These are phyloP conservation scores for Euphorbia peplus DNA, from an alignment of 345 rosid species.

Conservation along the genomic window DNA sequence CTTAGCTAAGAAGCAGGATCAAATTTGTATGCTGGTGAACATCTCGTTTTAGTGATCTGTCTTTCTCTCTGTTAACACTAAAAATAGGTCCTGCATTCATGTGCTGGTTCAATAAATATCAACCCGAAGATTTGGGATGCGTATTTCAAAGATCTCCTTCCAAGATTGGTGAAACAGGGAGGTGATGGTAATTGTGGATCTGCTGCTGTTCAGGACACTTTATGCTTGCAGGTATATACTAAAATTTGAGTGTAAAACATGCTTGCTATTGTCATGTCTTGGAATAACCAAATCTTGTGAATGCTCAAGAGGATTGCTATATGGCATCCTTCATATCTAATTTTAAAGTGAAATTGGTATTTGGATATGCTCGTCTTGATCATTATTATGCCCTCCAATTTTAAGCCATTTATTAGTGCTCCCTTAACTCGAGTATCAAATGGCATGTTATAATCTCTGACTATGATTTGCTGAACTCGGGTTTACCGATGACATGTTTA, in stretches of 20 bases:
- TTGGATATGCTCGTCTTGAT: not conserved
- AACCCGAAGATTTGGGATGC: constrained; percentile 65
- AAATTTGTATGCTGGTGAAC: not conserved
- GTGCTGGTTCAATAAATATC: constrained; percentile 63
- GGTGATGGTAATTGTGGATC: constrained; percentile 91
- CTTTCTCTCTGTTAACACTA: not conserved
- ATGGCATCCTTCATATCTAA: not conserved
- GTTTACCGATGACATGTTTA: too few relatives aligned
- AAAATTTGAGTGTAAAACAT: not conserved
- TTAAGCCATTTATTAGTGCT: too few relatives aligned
- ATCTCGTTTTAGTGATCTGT: not conserved
- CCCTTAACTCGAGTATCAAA: not conserved
- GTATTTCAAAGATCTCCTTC: constrained; percentile 73
- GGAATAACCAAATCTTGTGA: not conserved
- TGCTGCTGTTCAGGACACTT: constrained; percentile 76
- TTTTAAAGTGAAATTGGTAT: too few relatives aligned
- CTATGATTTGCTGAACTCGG: not conserved
- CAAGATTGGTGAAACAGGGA: constrained; percentile 62
- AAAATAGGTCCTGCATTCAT: constrained; percentile 60
- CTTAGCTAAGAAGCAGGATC: not conserved
- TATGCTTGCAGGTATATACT: constrained; percentile 65
- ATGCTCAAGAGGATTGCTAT: too few relatives aligned
- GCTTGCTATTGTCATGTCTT: not conserved
- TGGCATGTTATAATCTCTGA: not conserved
- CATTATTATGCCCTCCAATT: not conserved